These are phyloP conservation scores for Cercophora samala DNA, from an alignment of 495 filamentous ascomycete genomes.

Conservation along the genomic window DNA sequence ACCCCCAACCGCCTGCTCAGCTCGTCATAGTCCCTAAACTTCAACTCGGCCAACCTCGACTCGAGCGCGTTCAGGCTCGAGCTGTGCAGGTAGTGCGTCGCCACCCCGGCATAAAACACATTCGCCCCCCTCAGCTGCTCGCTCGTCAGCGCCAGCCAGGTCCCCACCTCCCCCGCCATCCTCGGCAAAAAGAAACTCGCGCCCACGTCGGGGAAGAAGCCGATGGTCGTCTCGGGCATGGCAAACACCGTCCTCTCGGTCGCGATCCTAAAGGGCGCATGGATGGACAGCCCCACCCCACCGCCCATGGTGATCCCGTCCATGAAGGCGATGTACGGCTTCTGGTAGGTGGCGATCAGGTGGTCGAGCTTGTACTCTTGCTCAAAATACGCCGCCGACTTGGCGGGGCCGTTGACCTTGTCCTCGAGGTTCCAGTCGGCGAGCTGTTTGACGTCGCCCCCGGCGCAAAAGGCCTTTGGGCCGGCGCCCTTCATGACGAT, in stretches of 20 bases:
- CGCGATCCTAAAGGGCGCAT: slow-evolving; percentile 93
- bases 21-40: slow-evolving; percentile 70
- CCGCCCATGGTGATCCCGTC: slow-evolving; percentile 99
- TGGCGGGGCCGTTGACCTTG: slow-evolving; percentile 48
- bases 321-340: slow-evolving; percentile 94
- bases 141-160: slow-evolving; percentile 88
- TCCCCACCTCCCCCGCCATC: slow-evolving; percentile 77
- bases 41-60: slow-evolving; percentile 79
- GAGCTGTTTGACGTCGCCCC: slow-evolving; percentile 81
- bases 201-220: slow-evolving; percentile 97
- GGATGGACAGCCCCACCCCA: slow-evolving; percentile 88
- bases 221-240: slow-evolving; percentile 97
- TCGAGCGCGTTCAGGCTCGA: slow-evolving; percentile 76
- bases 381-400: slow-evolving; percentile 78
- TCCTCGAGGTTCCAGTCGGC: slow-evolving; percentile 60
- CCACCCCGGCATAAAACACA: slow-evolving; percentile 77
- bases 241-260: slow-evolving; percentile 93
- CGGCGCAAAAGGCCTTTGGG: slow-evolving; percentile 81
- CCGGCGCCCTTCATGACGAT: slow-evolving; percentile 89
- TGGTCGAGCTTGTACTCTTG: slow-evolving; percentile 95
- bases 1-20: slow-evolving; percentile 59
- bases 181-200: slow-evolving; percentile 91
- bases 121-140: slow-evolving; percentile 75
- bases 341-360: slow-evolving; percentile 86
- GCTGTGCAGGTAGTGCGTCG: slow-evolving; percentile 93